Conservation (phyloP, 177 flowering plant species). For the Vitis hybrid region DNA sequence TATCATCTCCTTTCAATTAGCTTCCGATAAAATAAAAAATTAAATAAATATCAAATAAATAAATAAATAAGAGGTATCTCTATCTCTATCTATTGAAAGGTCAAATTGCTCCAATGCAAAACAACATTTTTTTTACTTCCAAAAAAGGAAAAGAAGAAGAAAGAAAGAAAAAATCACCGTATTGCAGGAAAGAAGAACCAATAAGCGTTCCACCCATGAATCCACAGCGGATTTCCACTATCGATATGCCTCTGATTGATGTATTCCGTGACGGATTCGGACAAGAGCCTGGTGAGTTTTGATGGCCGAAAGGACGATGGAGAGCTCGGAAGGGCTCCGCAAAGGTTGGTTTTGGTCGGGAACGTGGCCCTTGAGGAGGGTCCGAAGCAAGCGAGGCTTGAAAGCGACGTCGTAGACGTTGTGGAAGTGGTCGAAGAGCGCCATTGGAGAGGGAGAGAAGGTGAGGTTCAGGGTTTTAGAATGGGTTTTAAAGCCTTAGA, state of each 20-base stretch:
- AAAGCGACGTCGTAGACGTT: slow-evolving; percentile 51
- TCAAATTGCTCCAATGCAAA: too few species aligned
- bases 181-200: slow-evolving; percentile 45
- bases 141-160: too few species aligned
- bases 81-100: too few species aligned
- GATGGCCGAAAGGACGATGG: slow-evolving; percentile 41
- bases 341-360: slow-evolving; percentile 62
- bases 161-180: slow-evolving; percentile 31
- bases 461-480: background rate
- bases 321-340: slow-evolving; percentile 33
- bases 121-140: too few species aligned
- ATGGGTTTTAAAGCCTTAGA: background rate
- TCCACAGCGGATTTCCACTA: slow-evolving; percentile 64
- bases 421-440: slow-evolving; percentile 27
- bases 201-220: slow-evolving; percentile 54
- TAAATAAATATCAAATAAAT: too few species aligned
- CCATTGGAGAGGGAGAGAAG: slow-evolving; percentile 31
- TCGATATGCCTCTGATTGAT: slow-evolving; percentile 29
- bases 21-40: too few species aligned
- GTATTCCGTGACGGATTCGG: slow-evolving; percentile 37
- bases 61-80: too few species aligned
- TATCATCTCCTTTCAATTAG: too few species aligned
- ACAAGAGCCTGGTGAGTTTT: slow-evolving; percentile 50
- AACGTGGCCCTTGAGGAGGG: slow-evolving; percentile 39
- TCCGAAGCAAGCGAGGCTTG: slow-evolving; percentile 61